Evolutionary conservation across 2,329 filamentous ascomycete species (phyloP).

Genomic region (Curvularia spicifera): DNA sequence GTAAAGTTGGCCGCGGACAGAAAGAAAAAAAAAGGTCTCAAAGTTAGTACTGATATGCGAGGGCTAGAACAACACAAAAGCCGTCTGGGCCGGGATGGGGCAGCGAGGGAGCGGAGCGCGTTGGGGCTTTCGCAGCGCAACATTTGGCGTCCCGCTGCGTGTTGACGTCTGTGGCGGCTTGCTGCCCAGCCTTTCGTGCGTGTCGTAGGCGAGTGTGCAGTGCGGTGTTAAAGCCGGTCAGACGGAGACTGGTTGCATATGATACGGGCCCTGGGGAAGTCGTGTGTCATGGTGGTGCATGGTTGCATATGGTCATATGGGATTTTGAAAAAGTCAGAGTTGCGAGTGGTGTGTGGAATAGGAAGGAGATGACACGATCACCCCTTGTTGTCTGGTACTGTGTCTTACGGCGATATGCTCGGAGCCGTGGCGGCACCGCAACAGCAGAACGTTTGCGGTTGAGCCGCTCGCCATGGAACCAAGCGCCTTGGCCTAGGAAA

Average conservation of each 20-base stretch:
- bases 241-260: background rate
- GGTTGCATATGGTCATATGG: background rate
- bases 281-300: background rate
- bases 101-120: background rate
- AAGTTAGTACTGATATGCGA: background rate
- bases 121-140: slow-evolving; percentile 8
- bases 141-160: slow-evolving; percentile 12
- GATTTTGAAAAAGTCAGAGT: background rate
- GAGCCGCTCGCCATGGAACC: background rate
- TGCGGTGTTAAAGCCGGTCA: background rate
- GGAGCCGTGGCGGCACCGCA: background rate
- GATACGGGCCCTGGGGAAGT: background rate
- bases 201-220: background rate
- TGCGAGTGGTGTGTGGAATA: background rate
- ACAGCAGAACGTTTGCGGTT: too few species aligned
- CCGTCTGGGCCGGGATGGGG: background rate
- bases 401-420: background rate
- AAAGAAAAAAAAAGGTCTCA: background rate
- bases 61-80: background rate
- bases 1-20: background rate
- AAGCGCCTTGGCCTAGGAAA: background rate
- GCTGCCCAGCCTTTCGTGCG: background rate
- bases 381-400: background rate
- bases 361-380: background rate
- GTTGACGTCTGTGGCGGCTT: slow-evolving; percentile 6